phyloP scores from a whole-genome alignment of 306 rosid genomes.

The Malus fusca region DNA sequence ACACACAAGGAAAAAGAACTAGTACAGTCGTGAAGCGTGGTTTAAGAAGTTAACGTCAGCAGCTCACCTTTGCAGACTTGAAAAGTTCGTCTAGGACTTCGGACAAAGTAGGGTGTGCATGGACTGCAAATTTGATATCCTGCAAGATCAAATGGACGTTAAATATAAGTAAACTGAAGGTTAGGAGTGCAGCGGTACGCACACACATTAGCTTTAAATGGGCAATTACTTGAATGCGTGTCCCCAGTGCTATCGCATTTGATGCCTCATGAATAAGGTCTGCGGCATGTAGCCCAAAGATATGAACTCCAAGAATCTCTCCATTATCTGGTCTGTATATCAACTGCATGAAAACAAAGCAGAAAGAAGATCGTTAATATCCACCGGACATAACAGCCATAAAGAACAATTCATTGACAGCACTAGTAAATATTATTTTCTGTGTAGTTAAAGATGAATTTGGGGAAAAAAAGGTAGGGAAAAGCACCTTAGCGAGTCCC shows the following conservation, averaged over 20 bases:
- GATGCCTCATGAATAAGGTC: slow-evolving; percentile 99
- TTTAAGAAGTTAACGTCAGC: slow-evolving; percentile 6
- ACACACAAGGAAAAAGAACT: background rate
- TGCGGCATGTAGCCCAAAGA: slow-evolving; percentile 98
- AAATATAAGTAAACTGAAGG: background rate
- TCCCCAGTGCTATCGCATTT: slow-evolving; percentile 84
- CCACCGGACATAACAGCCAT: background rate
- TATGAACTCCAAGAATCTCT: slow-evolving; percentile 94
- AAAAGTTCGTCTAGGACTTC: slow-evolving; percentile 94
- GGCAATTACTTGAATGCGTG: slow-evolving; percentile 64
- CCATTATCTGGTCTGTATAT: slow-evolving; percentile 98
- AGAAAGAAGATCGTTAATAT: background rate
- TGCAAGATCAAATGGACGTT: slow-evolving; percentile 8
- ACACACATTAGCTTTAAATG: background rate
- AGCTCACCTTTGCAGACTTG: slow-evolving; percentile 87
- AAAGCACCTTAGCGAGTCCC: slow-evolving; percentile 83
- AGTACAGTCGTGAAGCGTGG: background rate
- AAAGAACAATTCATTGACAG: background rate
- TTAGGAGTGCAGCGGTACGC: background rate
- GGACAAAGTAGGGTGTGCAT: slow-evolving; percentile 94
- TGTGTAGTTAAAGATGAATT: too few relatives aligned
- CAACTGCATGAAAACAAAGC: slow-evolving; percentile 43
- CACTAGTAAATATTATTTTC: background rate
- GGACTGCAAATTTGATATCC: slow-evolving; percentile 84
- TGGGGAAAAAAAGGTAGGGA: background rate